These are phyloP conservation scores for Cercospora zeae-maydis DNA, from an alignment of 2,329 filamentous ascomycete species.

Conservation along the genomic window DNA sequence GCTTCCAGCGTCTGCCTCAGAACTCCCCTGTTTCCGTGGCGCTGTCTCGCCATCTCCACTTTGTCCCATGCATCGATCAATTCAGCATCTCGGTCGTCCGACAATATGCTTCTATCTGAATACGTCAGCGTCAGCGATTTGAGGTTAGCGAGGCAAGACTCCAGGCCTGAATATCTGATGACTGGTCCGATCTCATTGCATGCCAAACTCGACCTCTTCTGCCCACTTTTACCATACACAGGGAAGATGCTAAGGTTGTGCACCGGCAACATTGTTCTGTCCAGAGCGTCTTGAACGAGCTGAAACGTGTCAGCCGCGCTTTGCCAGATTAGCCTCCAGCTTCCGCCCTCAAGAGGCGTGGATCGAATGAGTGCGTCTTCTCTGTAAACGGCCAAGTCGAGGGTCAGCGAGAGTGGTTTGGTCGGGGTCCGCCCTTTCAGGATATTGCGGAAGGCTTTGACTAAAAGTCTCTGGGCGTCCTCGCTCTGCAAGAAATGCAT, in stretches of 20 bases:
- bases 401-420: background rate
- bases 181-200: conserved; percentile 6
- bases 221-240: background rate
- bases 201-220: background rate
- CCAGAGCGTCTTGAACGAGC: conserved; percentile 6
- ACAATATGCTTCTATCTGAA: conserved; percentile 1
- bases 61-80: background rate
- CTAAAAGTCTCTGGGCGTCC: background rate
- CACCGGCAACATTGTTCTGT: conserved; percentile 1
- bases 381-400: conserved; percentile 1
- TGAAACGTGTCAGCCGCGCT: conserved; percentile 4
- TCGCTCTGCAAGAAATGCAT: conserved; percentile 7
- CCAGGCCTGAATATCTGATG: conserved; percentile 1
- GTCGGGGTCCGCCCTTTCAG: background rate
- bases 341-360: conserved; percentile 50
- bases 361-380: conserved; percentile 16
- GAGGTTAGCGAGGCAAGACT: conserved; percentile 1
- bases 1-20: background rate
- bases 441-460: conserved; percentile 6
- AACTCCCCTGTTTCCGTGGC: background rate
- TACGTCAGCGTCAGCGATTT: conserved; percentile 1
- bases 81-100: conserved; percentile 2
- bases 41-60: conserved; percentile 1
- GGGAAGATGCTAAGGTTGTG: background rate
- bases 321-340: conserved; percentile 32